These are phyloP conservation scores for Glarea lozoyensis DNA, from an alignment of 495 filamentous ascomycete species.

Conservation along the genomic window DNA sequence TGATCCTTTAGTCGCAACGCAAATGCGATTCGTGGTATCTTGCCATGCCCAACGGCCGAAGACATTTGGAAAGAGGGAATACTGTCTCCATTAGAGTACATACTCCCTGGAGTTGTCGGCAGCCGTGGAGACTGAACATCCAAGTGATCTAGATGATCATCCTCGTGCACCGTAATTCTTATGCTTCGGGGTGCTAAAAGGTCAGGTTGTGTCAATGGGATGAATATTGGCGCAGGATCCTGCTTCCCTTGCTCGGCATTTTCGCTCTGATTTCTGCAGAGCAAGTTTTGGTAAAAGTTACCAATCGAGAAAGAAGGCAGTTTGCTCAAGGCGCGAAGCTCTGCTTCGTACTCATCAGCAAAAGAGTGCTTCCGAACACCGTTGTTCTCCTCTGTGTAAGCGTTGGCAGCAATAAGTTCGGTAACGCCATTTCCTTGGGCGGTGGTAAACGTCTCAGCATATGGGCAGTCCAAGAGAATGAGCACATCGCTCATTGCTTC, in stretches of 20 bases:
- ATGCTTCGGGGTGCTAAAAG: conserved; percentile 7
- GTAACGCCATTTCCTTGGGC: conserved; percentile 29
- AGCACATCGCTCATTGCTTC: conserved; percentile 9
- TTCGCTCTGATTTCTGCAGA: conserved; percentile 1
- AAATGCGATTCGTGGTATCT: conserved; percentile 8
- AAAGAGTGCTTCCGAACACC: background rate
- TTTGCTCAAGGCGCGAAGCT: conserved; percentile 9
- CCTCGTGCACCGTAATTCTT: conserved; percentile 2
- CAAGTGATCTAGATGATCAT: background rate
- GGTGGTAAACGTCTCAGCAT: background rate
- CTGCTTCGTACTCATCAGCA: conserved; percentile 1
- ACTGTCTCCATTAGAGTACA: background rate
- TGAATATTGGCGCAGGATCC: background rate
- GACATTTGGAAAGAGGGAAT: background rate
- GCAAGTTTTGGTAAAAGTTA: conserved; percentile 11
- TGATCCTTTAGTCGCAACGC: conserved; percentile 6
- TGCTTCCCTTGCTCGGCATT: conserved; percentile 3
- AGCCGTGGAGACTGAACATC: background rate
- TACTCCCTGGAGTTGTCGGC: background rate
- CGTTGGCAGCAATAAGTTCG: conserved; percentile 24
- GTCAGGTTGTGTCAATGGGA: conserved; percentile 5
- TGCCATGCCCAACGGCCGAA: background rate
- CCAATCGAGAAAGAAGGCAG: conserved; percentile 9
- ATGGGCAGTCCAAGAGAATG: conserved; percentile 5
- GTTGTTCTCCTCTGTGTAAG: background rate